These are phyloP conservation scores for Globisporangium canariense DNA, from an alignment of 352 stramenopile species.

Conservation along the genomic window DNA sequence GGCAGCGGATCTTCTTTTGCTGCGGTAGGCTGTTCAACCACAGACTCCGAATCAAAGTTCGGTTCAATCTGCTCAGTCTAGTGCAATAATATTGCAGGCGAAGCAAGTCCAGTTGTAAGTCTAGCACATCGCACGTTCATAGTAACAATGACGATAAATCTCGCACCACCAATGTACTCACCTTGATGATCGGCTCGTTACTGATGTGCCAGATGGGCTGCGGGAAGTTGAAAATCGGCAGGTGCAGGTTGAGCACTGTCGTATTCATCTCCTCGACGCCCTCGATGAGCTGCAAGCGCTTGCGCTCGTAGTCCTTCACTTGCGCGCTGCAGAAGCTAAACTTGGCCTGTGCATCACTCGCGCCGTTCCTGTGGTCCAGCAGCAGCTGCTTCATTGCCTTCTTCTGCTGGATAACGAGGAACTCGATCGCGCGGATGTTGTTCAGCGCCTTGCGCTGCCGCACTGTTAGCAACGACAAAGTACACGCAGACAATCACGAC, in stretches of 20 bases:
- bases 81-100: background rate
- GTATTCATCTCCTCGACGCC: constrained; percentile 31
- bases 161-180: background rate
- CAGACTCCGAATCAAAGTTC: background rate
- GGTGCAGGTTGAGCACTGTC: constrained; percentile 20
- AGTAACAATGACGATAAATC: background rate
- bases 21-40: background rate
- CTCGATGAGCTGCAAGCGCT: constrained; percentile 22
- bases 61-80: constrained; percentile 4
- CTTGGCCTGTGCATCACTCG: constrained; percentile 9
- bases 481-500: background rate
- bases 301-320: constrained; percentile 25
- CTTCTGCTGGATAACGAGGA: constrained; percentile 19
- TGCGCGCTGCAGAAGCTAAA: constrained; percentile 24
- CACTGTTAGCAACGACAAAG: constrained; percentile 10
- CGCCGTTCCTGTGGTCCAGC: constrained; percentile 11
- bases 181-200: constrained; percentile 31
- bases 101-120: background rate
- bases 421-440: constrained; percentile 16
- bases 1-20: background rate
- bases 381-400: constrained; percentile 18
- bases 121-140: background rate
- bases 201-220: constrained; percentile 30
- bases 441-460: constrained; percentile 15
- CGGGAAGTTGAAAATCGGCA: constrained; percentile 46